Evolutionary conservation across 306 rosid genomes (phyloP).

Genomic region (Myrica gale): DNA sequence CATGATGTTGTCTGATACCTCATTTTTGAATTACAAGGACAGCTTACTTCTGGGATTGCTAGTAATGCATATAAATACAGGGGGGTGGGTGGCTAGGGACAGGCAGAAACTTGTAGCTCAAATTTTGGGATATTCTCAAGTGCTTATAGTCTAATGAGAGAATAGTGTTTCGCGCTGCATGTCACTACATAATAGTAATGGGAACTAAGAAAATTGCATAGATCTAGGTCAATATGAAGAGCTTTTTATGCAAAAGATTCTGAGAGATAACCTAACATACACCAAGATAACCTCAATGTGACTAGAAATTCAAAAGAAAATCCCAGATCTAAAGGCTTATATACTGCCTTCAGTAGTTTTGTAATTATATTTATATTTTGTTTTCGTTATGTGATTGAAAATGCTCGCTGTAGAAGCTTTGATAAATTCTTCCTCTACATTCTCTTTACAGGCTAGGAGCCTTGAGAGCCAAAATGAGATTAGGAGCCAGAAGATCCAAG

Average conservation of each 20-base stretch:
- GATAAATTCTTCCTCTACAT: neutral
- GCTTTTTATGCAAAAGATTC: too few relatives aligned
- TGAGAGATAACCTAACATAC: too few relatives aligned
- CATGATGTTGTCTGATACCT: neutral
- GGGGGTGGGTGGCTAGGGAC: neutral
- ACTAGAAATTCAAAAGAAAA: too few relatives aligned
- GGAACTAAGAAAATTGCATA: too few relatives aligned
- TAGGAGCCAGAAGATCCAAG: slow-evolving; percentile 49
- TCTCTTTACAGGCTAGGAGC: slow-evolving; percentile 47
- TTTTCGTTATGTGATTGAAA: slow-evolving; percentile 2
- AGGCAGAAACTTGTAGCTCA: neutral
- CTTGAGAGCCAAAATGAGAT: slow-evolving; percentile 60
- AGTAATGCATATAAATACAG: neutral
- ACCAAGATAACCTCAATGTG: too few relatives aligned
- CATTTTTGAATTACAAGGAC: neutral
- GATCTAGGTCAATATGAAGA: too few relatives aligned
- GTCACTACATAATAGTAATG: too few relatives aligned
- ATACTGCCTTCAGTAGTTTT: neutral
- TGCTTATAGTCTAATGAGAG: too few relatives aligned
- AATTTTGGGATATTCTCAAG: too few relatives aligned
- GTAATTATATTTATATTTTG: neutral
- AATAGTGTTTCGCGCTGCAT: too few relatives aligned
- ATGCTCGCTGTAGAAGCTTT: neutral
- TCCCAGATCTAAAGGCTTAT: too few relatives aligned
- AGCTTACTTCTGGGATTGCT: neutral